Conservation (phyloP, 225 moss, liverwort and hornwort species). For the Ulota crispa region DNA sequence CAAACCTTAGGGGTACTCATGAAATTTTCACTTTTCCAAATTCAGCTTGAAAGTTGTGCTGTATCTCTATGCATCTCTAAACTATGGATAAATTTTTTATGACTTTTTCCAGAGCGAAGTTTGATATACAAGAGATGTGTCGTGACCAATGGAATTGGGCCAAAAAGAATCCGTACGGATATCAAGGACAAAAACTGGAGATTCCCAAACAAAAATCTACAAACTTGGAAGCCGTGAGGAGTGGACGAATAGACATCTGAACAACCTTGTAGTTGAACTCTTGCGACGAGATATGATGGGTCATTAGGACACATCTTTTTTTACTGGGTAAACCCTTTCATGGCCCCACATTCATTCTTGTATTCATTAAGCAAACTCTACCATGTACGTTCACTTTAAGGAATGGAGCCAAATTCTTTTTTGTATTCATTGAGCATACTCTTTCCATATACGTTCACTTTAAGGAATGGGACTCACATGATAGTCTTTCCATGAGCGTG, state of each 20-base stretch:
- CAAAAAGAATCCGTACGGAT: constrained; percentile 82
- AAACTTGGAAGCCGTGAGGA: constrained; percentile 7
- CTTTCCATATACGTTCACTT: no score
- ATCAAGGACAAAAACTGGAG: constrained; percentile 29
- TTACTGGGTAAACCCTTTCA: not conserved
- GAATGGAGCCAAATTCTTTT: no score
- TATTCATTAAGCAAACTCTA: no score
- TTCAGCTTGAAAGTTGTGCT: not conserved
- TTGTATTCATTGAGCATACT: no score
- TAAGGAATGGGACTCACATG: no score
- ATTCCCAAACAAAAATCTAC: constrained; percentile 9
- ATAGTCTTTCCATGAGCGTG: no score
- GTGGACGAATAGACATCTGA: constrained; percentile 24
- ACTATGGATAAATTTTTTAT: not conserved
- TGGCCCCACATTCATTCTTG: no score
- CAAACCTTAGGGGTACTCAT: no score
- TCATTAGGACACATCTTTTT: not conserved
- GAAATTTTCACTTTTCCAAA: not conserved
- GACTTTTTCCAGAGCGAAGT: constrained; percentile 65
- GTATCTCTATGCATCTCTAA: not conserved
- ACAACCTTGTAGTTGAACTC: constrained; percentile 7
- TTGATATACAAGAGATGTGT: constrained; percentile 82
- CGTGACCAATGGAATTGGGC: constrained; percentile 98
- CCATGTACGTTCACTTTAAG: no score
- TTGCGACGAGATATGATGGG: constrained; percentile 12